Evolutionary conservation across 2,329 filamentous ascomycete species (phyloP), one percentile per base, ranked within the genome.

Genomic region (Paramyrothecium roridum): DNA sequence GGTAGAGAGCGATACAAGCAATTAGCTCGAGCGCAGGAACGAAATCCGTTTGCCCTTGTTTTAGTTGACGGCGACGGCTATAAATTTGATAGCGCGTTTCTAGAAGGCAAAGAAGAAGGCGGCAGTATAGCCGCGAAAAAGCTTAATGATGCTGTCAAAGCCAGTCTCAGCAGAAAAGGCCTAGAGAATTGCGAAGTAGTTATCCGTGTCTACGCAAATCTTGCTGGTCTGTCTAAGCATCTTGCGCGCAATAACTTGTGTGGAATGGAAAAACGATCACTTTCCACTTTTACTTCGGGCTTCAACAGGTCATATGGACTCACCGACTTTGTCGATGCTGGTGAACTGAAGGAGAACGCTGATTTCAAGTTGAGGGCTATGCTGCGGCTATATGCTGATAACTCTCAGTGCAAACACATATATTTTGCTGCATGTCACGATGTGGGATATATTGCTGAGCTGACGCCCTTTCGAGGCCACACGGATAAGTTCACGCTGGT

Each of bases 391-490:
- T 85, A 83, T 57, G 78, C 76, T 33, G 79, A 85, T 48, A 83
- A 82, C 60, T 70, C 76, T 3, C 81, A 86, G 62, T 88, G 85
- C 72, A 83, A 82, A 60, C 84, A 86, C 64, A 84, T 88, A 34
- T 83, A 82, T 62, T 83, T 86, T 56, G 85, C 83, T 7, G 83
- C 79, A 43, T 87, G 84, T 61, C 84, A 87, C 59, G 82, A 87
- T 22, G 61, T 63, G 8, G 65, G 63, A 23, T 67, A 87, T 63
- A 69, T 85, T 48, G 77, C 81, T 7, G 75, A 85, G 49, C 70
- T 88, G 26, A 80, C 76, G 6, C 80, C 80, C 8, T 80, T 81
- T 61, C 71, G 70, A 46, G 78, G 77, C 46, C 74, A 76, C 55
- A 66, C 69, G 8, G 74, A 81, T 21, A 76, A 77, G 52, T 77